Base-by-base conservation (phyloP, 371 early-diverging fungal species). In the Mucor saturninus region DNA sequence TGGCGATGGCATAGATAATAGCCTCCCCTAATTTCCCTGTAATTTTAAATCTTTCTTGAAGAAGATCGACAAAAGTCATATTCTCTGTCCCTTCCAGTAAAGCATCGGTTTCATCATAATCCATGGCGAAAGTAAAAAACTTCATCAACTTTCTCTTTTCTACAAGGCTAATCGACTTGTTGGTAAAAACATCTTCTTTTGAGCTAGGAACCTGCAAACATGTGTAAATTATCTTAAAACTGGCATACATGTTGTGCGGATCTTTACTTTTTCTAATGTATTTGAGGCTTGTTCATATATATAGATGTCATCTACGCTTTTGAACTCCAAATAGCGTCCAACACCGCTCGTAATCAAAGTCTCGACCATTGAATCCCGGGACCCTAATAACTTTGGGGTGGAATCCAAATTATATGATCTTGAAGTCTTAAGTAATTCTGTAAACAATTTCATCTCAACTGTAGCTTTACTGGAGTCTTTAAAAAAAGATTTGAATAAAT, bases 111-210 rank as follows among this genome's bases (percentile, higher is more conserved):
- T 75, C 69, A 21, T 77, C 71, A 43, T 75, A 79, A 48, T 84
- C 83, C 65, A 88, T 67, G 5, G 90, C 86, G 68, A 81, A 83
- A 0, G 89, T 90, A 54, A 98, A 72, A 61, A 96, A 91, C 65
- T 89, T 88, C 96, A 96, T 96, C 72, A 98, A 63, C 58, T 87
- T 85, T 59, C 97, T 82, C 74, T 97, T 97, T 52, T 95, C 96
- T 45, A 92, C 74, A 43, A 96, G 77, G 3, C 75, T 77, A 5
- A 96, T 81, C 8, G 86, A 70, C 39, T 90, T 85, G 69, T 88
- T 89, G 11, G 86, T 83, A 79, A 98, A 98, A 10, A 98, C 87
- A 68, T 95, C 97, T 71, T 95, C 95, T 69, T 95, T 97, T 50
- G 93, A 90, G n/a, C 91, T 85, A 0, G 97, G 97, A 11, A 96